Percentiles rank a stretch among this genome's conserved stretches.
These are phyloP conservation scores for Suillus cothurnatus DNA, from an alignment of 768 basidiomycete species.

Conservation along the genomic window DNA sequence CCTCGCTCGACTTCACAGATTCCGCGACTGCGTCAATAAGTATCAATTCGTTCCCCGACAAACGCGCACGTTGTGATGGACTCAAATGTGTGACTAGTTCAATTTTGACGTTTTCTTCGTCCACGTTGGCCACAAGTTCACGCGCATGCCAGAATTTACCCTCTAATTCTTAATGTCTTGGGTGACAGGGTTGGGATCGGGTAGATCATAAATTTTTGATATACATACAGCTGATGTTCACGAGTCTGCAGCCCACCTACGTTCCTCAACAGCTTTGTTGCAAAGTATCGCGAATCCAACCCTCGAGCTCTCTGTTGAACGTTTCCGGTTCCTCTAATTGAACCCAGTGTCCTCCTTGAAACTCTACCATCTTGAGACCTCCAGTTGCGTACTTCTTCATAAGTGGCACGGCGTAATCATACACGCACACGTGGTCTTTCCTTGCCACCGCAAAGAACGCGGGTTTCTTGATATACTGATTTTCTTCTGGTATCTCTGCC, in stretches of 20 bases:
- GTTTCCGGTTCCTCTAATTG: conserved; percentile 35
- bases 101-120: not conserved
- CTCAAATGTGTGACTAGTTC: no score
- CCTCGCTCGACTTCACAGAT: not conserved
- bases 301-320: conserved; percentile 37
- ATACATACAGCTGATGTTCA: not conserved
- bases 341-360: conserved; percentile 42
- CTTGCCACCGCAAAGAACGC: conserved; percentile 40
- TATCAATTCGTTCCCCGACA: not conserved
- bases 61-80: not conserved
- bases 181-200: not conserved
- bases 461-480: conserved; percentile 35
- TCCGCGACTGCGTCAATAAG: not conserved
- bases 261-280: not conserved
- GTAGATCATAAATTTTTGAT: not conserved
- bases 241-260: no score
- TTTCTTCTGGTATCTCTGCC: conserved; percentile 25
- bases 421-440: conserved; percentile 37
- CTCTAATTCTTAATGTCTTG: not conserved
- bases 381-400: conserved; percentile 32
- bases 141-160: not conserved
- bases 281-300: conserved; percentile 32
- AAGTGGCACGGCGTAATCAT: conserved; percentile 22
- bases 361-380: conserved; percentile 32
- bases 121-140: not conserved